Conservation (phyloP, 192 early-diverging fungal species). For the Backusella macrospora region DNA sequence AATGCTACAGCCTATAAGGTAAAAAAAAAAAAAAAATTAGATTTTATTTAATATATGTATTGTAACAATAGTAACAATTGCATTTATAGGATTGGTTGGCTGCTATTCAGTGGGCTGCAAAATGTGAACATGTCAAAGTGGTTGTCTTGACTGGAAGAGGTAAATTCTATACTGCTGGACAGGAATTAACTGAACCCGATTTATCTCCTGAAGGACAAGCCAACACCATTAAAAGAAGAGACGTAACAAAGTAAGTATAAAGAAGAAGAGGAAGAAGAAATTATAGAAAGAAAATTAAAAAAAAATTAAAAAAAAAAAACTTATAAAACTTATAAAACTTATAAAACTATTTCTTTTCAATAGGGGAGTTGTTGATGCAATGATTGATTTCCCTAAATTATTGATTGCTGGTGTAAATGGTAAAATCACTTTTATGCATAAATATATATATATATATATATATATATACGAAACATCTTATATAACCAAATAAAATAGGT, state of each 20-base stretch:
- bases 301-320: no score
- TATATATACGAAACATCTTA: no score
- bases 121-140: conserved; percentile 52
- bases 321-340: neutral
- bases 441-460: neutral
- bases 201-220: neutral
- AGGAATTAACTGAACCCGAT: conserved; percentile 52
- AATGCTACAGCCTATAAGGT: conserved; percentile 53
- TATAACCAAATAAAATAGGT: no score
- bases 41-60: neutral
- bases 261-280: neutral
- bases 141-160: conserved; percentile 69
- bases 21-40: neutral
- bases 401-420: conserved; percentile 75
- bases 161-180: conserved; percentile 66
- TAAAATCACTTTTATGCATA: conserved; percentile 7
- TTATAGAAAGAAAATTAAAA: no score
- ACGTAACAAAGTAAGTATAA: conserved; percentile 23
- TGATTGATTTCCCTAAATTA: conserved; percentile 69
- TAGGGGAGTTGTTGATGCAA: conserved; percentile 32
- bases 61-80: neutral
- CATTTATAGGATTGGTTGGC: conserved; percentile 54
- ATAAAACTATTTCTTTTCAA: neutral
- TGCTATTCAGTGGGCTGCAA: conserved; percentile 60
- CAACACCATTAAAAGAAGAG: neutral